A percentile compares a stretch with the other conserved stretches of the same genome.
Conservation (phyloP, 352 stramenopile species). For the Phytophthora parvispora region DNA sequence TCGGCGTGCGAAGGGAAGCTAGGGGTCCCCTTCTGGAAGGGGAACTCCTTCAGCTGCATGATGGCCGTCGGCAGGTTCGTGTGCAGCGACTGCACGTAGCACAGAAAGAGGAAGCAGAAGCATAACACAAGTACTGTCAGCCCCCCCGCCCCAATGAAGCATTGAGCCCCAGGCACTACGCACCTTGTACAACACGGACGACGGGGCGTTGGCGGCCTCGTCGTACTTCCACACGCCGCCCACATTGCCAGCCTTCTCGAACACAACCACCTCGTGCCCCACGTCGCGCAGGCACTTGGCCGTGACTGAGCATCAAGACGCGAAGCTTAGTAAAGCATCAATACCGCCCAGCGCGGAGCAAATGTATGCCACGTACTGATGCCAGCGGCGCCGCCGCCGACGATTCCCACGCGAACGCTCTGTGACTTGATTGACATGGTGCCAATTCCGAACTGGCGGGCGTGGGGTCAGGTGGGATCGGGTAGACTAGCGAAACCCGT, state of each 20-base stretch:
- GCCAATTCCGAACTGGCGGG: constrained; percentile 24
- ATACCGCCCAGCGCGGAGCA: not conserved
- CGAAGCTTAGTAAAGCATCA: not conserved
- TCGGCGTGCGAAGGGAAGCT: constrained; percentile 74
- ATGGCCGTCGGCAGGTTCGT: constrained; percentile 85
- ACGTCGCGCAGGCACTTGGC: constrained; percentile 74
- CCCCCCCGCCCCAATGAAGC: not conserved
- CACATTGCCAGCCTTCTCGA: constrained; percentile 71
- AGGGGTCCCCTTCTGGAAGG: constrained; percentile 59
- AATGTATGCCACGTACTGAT: constrained; percentile 61
- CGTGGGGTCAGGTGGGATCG: no score
- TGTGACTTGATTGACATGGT: constrained; percentile 21
- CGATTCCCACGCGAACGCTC: constrained; percentile 65
- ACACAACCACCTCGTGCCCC: constrained; percentile 76
- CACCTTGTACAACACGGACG: constrained; percentile 77
- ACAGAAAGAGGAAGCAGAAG: not conserved
- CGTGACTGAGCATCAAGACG: constrained; percentile 54
- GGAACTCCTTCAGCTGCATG: constrained; percentile 82
- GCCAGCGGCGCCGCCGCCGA: constrained; percentile 78
- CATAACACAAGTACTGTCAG: not conserved
- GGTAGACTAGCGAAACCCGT: constrained; percentile 14
- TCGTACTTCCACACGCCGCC: constrained; percentile 88
- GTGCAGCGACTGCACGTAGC: constrained; percentile 61
- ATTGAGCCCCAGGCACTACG: not conserved
- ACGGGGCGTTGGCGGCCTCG: constrained; percentile 49